A percentile compares a stretch with the other conserved stretches of the same genome.
phyloP scores from a whole-genome alignment of 2,329 filamentous ascomycete genomes.

The Proliferodiscus dingleyae region DNA sequence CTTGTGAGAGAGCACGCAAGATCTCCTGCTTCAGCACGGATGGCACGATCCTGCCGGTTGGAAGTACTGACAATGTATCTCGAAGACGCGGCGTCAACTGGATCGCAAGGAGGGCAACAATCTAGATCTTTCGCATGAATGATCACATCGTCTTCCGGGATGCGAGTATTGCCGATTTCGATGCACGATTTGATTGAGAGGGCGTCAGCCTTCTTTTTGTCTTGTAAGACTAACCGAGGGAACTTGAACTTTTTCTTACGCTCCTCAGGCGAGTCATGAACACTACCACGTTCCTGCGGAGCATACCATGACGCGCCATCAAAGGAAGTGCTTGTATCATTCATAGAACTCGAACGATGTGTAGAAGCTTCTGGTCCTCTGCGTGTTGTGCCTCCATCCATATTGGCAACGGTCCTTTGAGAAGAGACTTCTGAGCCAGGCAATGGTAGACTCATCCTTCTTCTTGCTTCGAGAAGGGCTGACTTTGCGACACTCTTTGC shows the following conservation, averaged over 20 bases:
- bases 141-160: slow-evolving; percentile 18
- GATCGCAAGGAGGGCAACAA: slow-evolving; percentile 21
- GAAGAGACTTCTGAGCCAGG: slow-evolving; percentile 1
- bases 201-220: slow-evolving; percentile 15
- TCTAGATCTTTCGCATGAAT: slow-evolving; percentile 19
- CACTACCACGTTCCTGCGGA: background rate
- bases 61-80: slow-evolving; percentile 16
- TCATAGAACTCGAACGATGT: slow-evolving; percentile 14
- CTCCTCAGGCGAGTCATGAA: background rate
- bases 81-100: slow-evolving; percentile 12
- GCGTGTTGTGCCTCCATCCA: slow-evolving; percentile 5
- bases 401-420: slow-evolving; percentile 1
- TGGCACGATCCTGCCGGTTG: slow-evolving; percentile 2
- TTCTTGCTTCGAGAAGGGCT: slow-evolving; percentile 6
- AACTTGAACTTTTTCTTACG: slow-evolving; percentile 19
- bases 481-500: slow-evolving; percentile 19
- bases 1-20: slow-evolving; percentile 23
- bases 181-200: slow-evolving; percentile 18
- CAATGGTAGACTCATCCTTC: slow-evolving; percentile 5
- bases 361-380: slow-evolving; percentile 4
- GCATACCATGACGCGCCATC: background rate
- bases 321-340: slow-evolving; percentile 7
- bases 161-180: slow-evolving; percentile 11
- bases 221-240: slow-evolving; percentile 22
- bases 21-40: slow-evolving; percentile 18